phyloP scores from a whole-genome alignment of 441 rosid species.

The Lepidium campestre region DNA sequence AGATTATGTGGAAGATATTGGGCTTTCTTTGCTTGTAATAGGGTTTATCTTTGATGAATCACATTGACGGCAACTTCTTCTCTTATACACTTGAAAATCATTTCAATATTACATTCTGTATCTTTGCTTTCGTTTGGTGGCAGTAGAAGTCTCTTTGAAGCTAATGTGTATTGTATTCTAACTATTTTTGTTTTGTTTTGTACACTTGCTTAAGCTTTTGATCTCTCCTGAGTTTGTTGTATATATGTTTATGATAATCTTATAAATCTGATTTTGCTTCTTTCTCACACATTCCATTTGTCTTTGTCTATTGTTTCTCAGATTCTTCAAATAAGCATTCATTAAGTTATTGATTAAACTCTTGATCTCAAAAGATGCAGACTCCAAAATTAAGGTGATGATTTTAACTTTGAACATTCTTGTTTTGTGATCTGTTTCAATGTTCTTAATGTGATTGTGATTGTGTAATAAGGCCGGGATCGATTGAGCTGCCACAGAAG shows the following conservation, averaged over 20 bases:
- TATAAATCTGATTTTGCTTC: slow-evolving; percentile 1
- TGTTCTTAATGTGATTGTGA: slow-evolving; percentile 3
- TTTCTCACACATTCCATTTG: slow-evolving; percentile 15
- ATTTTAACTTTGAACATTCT: background rate
- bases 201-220: slow-evolving; percentile 29
- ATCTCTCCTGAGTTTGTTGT: slow-evolving; percentile 9
- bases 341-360: background rate
- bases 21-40: slow-evolving; percentile 25
- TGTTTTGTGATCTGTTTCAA: background rate
- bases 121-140: slow-evolving; percentile 28
- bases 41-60: slow-evolving; percentile 26
- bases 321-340: slow-evolving; percentile 10
- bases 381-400: slow-evolving; percentile 26
- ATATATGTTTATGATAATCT: slow-evolving; percentile 8
- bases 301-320: slow-evolving; percentile 20
- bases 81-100: too few species aligned
- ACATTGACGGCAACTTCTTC: slow-evolving; percentile 20
- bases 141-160: slow-evolving; percentile 31
- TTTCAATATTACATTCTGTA: too few species aligned
- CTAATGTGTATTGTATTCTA: slow-evolving; percentile 1
- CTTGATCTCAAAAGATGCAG: slow-evolving; percentile 8
- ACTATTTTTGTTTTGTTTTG: slow-evolving; percentile 10
- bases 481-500: slow-evolving; percentile 56
- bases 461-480: slow-evolving; percentile 36
- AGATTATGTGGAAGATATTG: slow-evolving; percentile 25